These are phyloP conservation scores for Phytophthora palmivora DNA, from an alignment of 352 stramenopile genomes.

Conservation along the genomic window DNA sequence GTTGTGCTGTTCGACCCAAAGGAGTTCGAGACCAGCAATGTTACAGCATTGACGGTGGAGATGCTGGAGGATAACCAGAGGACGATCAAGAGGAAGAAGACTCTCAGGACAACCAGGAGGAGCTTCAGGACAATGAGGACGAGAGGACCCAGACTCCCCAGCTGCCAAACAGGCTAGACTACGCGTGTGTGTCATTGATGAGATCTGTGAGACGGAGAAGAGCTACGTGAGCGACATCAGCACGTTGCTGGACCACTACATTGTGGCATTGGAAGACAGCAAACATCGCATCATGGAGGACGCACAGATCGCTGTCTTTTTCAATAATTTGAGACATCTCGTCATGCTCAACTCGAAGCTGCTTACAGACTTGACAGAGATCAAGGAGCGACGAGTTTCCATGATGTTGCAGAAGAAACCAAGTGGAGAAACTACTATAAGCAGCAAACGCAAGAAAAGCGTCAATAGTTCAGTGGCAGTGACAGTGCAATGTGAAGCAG, in stretches of 20 bases:
- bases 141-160: constrained; percentile 28
- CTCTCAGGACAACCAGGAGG: constrained; percentile 23
- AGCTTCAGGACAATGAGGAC: constrained; percentile 29
- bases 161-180: constrained; percentile 27
- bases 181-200: constrained; percentile 68
- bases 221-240: constrained; percentile 81
- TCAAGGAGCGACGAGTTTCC: constrained; percentile 46
- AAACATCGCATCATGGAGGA: constrained; percentile 84
- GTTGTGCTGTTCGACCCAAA: constrained; percentile 66
- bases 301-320: constrained; percentile 88
- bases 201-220: constrained; percentile 85
- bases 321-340: constrained; percentile 83
- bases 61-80: constrained; percentile 28
- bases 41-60: constrained; percentile 27
- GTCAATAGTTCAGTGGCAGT: constrained; percentile 39
- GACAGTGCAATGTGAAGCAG: constrained; percentile 39
- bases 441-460: constrained; percentile 30
- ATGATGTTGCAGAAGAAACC: constrained; percentile 11
- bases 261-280: constrained; percentile 81
- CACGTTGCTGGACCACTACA: constrained; percentile 81
- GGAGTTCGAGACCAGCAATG: constrained; percentile 33
- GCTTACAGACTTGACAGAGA: constrained; percentile 71
- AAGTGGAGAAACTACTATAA: neutral
- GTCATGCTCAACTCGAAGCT: constrained; percentile 90
- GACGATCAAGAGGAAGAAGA: constrained; percentile 20